Evolutionary conservation across 192 early-diverging fungal genomes (phyloP), one percentile per base, ranked within the genome.

Genomic region (Martensiomyces pterosporus): DNA sequence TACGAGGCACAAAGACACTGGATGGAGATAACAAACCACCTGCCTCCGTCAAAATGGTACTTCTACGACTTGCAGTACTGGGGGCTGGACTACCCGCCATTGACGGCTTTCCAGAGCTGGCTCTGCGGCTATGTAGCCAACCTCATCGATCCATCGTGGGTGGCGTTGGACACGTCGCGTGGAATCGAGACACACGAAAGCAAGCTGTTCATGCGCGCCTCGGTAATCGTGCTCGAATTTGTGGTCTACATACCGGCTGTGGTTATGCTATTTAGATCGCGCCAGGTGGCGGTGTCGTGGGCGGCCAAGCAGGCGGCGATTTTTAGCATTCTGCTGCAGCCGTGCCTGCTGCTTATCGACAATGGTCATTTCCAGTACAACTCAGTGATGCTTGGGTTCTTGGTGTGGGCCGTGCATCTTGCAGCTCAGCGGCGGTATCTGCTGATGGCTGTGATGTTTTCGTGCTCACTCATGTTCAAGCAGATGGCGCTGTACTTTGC

Each of bases 311-410:
- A 78, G 39, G 52, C 61, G 1, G 47, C 75, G 2, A 68, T 84
- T 26, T 48, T 88, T 2, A 52, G 92, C 3, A 75, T 87, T 13
- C 70, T 93, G 15, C 57, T 93, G 23, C 90, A 92, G 46, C 93
- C 96, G 4, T 84, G 85, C 15, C 60, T 99, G 42, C 78, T 93
- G n/a, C 57, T 99, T 43, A 87, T 99, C 43, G 96, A 99, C 64
- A 87, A 93, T 54, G 96, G 92, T 19, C 93, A 99, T 60, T 97
- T 99, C 43, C 93, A 97, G 85, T 98, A 93, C 76, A 99, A 99
- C 64, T 76, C 86, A 2, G 80, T 93, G 0, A 99, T 99, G 96
- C 78, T 99, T n/a, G 96, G 93, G 2, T 81, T 93, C 37, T 77
- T 87, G 9, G 46, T 95, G 13, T 88, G 84, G 84, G 60, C 85